A percentile compares a stretch with the other conserved stretches of the same genome.
These are phyloP conservation scores for Infundibulicybe gibba DNA, from an alignment of 768 basidiomycete species.

Conservation along the genomic window DNA sequence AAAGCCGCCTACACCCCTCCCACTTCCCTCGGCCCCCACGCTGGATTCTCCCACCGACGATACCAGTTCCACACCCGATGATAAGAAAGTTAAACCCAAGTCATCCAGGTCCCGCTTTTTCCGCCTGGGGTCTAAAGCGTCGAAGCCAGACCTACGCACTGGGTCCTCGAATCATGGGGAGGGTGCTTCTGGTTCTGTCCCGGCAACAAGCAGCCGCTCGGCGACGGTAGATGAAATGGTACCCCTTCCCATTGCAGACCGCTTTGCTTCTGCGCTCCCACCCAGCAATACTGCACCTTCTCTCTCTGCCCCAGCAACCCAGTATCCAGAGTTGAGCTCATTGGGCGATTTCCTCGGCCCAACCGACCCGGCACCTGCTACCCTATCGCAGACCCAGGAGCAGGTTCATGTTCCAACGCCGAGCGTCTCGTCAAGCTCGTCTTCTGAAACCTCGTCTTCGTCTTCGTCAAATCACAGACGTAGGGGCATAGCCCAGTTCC, in stretches of 20 bases:
- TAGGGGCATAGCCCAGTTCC: no score
- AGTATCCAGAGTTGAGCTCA: no score
- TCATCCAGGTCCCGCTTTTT: constrained; percentile 39
- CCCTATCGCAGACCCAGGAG: no score
- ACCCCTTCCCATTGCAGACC: constrained; percentile 42
- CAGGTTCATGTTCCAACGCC: no score
- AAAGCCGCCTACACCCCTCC: constrained; percentile 3
- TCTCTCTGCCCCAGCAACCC: no score
- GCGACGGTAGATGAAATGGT: constrained; percentile 21
- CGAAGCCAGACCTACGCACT: constrained; percentile 27
- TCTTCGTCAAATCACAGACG: no score
- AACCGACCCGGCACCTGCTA: no score
- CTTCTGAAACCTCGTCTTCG: no score
- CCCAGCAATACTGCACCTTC: not conserved
- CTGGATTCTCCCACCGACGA: constrained; percentile 8
- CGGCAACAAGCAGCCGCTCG: constrained; percentile 19
- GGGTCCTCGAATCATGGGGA: no score
- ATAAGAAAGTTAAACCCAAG: constrained; percentile 24
- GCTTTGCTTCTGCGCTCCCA: constrained; percentile 36
- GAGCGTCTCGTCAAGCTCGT: no score
- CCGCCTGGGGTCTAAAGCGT: constrained; percentile 34
- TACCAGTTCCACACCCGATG: constrained; percentile 12
- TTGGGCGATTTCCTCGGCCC: no score
- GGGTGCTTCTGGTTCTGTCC: no score
- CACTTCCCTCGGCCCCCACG: constrained; percentile 22